Conservation (phyloP, 2,329 filamentous ascomycete genomes). For the Nemania diffusa region DNA sequence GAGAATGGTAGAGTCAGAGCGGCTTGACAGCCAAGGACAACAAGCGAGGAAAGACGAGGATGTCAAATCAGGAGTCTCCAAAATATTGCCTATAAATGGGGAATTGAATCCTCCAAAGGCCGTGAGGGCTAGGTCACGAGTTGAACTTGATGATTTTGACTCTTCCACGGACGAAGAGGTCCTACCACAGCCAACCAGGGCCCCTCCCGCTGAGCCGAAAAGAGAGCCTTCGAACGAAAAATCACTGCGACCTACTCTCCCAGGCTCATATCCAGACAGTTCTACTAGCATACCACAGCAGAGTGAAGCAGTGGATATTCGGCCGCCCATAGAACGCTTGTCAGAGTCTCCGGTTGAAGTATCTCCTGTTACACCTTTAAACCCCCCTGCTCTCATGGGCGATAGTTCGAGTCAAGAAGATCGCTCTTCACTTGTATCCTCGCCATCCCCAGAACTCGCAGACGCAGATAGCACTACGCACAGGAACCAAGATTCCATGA, state of each 20-base stretch:
- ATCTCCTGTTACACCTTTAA: conserved; percentile 64
- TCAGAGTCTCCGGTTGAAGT: conserved; percentile 77
- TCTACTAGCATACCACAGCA: conserved; percentile 50
- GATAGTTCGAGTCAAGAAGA: conserved; percentile 78
- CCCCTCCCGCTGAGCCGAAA: conserved; percentile 44
- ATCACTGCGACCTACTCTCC: conserved; percentile 50
- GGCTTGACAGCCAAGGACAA: conserved; percentile 52
- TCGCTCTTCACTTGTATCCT: conserved; percentile 69
- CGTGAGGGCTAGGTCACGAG: conserved; percentile 68
- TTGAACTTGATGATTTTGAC: conserved; percentile 78
- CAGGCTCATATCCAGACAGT: conserved; percentile 57
- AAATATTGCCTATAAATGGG: conserved; percentile 55
- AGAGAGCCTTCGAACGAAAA: conserved; percentile 42
- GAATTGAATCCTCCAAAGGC: conserved; percentile 67
- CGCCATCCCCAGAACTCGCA: conserved; percentile 70
- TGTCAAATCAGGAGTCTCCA: conserved; percentile 53
- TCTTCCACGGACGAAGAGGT: conserved; percentile 62
- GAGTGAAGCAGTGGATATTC: conserved; percentile 48
- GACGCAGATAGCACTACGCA: conserved; percentile 58
- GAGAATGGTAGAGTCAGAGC: conserved; percentile 68
- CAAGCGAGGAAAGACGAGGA: conserved; percentile 57
- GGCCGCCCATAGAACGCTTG: conserved; percentile 55
- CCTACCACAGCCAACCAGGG: conserved; percentile 43
- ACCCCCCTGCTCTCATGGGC: conserved; percentile 73
- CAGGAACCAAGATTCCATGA: conserved; percentile 59